Evolutionary conservation across 2,329 filamentous ascomycete genomes (phyloP).

Genomic region (Fusarium bulbicola): DNA sequence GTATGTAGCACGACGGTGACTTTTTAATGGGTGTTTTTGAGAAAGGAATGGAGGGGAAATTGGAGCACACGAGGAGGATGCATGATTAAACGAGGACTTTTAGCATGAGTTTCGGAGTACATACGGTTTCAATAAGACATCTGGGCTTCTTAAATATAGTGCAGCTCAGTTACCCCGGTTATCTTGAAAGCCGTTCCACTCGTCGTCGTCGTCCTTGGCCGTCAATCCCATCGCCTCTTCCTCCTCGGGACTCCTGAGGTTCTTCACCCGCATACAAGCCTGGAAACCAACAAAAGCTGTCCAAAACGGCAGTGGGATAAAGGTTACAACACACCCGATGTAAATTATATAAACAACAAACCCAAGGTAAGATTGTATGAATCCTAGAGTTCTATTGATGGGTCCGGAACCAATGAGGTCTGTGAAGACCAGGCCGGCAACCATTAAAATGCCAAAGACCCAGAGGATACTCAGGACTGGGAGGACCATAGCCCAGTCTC

Average conservation of each 20-base stretch:
- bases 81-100: conserved; percentile 10
- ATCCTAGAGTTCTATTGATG: neutral
- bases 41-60: neutral
- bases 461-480: conserved; percentile 26
- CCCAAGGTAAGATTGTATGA: neutral
- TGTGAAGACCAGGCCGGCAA: neutral
- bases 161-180: conserved; percentile 3
- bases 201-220: conserved; percentile 2
- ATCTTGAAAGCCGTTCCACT: conserved; percentile 20
- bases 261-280: conserved; percentile 22
- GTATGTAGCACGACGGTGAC: conserved; percentile 15
- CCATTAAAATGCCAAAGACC: conserved; percentile 12
- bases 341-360: neutral
- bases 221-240: conserved; percentile 14
- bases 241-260: conserved; percentile 12
- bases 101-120: conserved; percentile 9
- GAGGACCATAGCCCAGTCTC: conserved; percentile 29
- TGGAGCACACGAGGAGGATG: neutral
- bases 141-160: neutral
- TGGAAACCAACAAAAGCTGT: conserved; percentile 19
- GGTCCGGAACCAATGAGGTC: conserved; percentile 16
- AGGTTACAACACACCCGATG: neutral
- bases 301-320: conserved; percentile 22
- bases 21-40: neutral
- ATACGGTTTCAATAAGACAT: conserved; percentile 10